Percentiles rank a stretch among this genome's conserved stretches.
Conservation (phyloP, 176 grass and related monocot species). For the Oryza australiensis region DNA sequence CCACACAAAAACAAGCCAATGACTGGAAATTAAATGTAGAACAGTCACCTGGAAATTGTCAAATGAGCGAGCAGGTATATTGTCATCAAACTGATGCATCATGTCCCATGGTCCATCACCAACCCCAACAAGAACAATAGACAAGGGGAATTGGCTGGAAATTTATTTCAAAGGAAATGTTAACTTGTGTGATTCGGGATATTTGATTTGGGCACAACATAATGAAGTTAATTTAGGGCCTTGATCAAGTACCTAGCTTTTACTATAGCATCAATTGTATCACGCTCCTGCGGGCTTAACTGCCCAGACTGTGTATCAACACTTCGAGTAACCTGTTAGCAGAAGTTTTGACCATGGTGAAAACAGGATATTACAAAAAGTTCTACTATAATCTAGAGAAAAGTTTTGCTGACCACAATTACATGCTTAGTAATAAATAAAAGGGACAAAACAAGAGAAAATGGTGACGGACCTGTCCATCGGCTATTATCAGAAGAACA, state of each 20-base stretch:
- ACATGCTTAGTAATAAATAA: background rate
- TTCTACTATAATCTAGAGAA: background rate
- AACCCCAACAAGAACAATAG: constrained; percentile 97
- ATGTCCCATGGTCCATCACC: constrained; percentile 99
- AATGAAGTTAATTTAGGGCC: constrained; percentile 8
- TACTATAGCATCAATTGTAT: constrained; percentile 91
- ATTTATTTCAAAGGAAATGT: constrained; percentile 27
- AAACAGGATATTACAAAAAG: constrained; percentile 3
- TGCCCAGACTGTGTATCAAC: constrained; percentile 88
- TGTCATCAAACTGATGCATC: constrained; percentile 98
- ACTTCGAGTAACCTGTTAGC: constrained; percentile 82
- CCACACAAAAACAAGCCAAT: constrained; percentile 3
- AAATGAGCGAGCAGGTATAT: constrained; percentile 91
- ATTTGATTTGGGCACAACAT: constrained; percentile 15
- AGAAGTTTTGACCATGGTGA: constrained; percentile 16
- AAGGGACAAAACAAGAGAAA: constrained; percentile 3
- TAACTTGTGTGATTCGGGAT: background rate
- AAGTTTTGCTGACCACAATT: constrained; percentile 15
- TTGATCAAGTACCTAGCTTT: constrained; percentile 77
- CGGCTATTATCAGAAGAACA: constrained; percentile 98
- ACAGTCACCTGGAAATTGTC: constrained; percentile 91
- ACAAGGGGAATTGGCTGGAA: constrained; percentile 74
- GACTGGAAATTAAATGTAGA: constrained; percentile 20
- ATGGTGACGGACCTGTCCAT: constrained; percentile 68
- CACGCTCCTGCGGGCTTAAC: constrained; percentile 85